phyloP scores from a whole-genome alignment of 306 rosid genomes.

The Ceratonia siliqua region DNA sequence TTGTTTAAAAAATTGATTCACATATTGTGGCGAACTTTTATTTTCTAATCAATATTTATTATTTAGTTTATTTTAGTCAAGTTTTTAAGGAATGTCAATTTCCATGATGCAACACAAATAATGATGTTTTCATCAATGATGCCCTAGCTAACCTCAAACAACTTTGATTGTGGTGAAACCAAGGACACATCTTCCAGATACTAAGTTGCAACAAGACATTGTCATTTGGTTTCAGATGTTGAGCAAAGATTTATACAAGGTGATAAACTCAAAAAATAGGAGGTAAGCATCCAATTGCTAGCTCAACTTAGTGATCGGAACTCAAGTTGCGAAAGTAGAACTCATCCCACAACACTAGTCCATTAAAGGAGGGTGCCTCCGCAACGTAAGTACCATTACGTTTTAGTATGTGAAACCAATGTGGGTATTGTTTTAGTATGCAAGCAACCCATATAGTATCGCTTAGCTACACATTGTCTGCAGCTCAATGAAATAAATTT shows the following conservation, averaged over 20 bases:
- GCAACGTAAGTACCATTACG: too few species aligned
- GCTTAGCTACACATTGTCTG: background rate
- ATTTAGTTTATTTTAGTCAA: background rate
- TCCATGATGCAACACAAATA: background rate
- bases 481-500: background rate
- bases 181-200: background rate
- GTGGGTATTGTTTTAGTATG: too few species aligned
- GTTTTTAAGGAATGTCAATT: background rate
- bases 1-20: background rate
- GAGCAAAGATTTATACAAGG: background rate
- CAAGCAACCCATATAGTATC: too few species aligned
- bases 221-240: background rate
- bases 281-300: background rate
- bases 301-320: too few species aligned
- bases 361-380: too few species aligned
- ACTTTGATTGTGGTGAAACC: background rate
- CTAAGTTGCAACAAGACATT: background rate
- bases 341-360: too few species aligned
- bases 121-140: background rate
- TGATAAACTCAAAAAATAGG: background rate
- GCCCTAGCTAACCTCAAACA: background rate
- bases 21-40: background rate
- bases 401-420: too few species aligned
- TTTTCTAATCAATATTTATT: background rate
- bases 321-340: too few species aligned